Percentiles rank a stretch among this genome's conserved stretches.
These are phyloP conservation scores for Discostella pseudostelligera DNA, from an alignment of 108 stramenopile genomes.

Conservation along the genomic window DNA sequence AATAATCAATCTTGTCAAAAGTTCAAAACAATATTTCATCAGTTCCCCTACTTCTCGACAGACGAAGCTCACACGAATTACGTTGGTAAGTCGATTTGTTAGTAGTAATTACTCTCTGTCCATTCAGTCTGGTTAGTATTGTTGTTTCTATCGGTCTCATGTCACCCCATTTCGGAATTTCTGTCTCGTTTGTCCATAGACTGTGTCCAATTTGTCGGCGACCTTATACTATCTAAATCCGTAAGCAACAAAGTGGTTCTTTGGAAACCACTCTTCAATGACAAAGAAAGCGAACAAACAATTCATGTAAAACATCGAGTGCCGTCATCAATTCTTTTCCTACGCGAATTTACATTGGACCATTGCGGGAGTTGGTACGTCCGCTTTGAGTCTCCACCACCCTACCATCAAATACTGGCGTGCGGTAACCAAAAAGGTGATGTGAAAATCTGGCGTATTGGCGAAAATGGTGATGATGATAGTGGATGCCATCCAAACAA, in stretches of 20 bases:
- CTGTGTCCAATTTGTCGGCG: slow-evolving; percentile 77
- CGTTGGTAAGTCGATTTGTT: slow-evolving; percentile 41
- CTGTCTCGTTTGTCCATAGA: slow-evolving; percentile 25
- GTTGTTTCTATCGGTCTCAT: not conserved
- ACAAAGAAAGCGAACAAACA: slow-evolving; percentile 12
- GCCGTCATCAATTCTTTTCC: slow-evolving; percentile 35
- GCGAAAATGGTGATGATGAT: slow-evolving; percentile 19
- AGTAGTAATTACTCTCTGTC: not conserved
- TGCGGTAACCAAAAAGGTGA: slow-evolving; percentile 70
- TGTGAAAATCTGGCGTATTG: slow-evolving; percentile 73
- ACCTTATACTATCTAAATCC: slow-evolving; percentile 78
- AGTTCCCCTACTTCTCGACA: slow-evolving; percentile 73
- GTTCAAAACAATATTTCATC: slow-evolving; percentile 41
- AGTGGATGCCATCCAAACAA: slow-evolving; percentile 25
- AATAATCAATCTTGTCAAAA: not conserved
- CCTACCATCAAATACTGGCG: slow-evolving; percentile 48
- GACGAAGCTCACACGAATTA: slow-evolving; percentile 70
- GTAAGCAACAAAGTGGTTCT: slow-evolving; percentile 62
- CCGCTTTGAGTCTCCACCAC: slow-evolving; percentile 57
- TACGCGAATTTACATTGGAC: slow-evolving; percentile 36
- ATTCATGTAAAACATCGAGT: slow-evolving; percentile 11
- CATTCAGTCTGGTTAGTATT: not conserved
- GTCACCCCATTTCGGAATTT: not conserved
- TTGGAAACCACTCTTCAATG: slow-evolving; percentile 69
- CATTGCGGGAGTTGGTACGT: slow-evolving; percentile 66